Evolutionary conservation across 2,329 filamentous ascomycete genomes (phyloP), one percentile per base, ranked within the genome.

Genomic region (Aspergillus sp.): DNA sequence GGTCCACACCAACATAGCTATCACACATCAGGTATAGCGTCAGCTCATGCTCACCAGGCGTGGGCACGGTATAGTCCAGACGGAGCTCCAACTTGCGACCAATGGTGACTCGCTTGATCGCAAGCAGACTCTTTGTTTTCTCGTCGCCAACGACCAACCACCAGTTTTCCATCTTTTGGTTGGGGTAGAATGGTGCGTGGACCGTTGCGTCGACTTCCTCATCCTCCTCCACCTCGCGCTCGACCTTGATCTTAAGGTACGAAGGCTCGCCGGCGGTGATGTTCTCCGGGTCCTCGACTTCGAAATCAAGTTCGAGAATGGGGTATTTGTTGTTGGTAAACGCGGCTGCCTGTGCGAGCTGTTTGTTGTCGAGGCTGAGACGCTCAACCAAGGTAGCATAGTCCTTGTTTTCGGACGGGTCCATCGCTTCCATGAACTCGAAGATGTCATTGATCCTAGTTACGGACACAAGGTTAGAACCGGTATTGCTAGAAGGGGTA

Each of bases 351-450:
- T 97, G 87, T 8, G 85, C 86, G 53, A 99, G 82, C 73, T 99
- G 92, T 56, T 82, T 84, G 73, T 96, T 91, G 54, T 87, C 87
- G 42, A 99, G 82, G 7, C 87, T 87, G 40, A 99, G 83, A 3
- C 86, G 85, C 70, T 91, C 88, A 63, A 98, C 83, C 33, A 99
- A 82, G 33, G 84, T 82, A 47, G 83, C 83, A 73, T 96, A 93
- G 62, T 96, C 83, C 41, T 89, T 80, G 73, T 97, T 96, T 75
- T 96, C 93, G 2, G 91, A 89, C 2, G 93, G 93, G 72, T 96
- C 95, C 93, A 99, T 99, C 62, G 91, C 90, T 66, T 98, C 93
- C 89, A 98, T 97, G 79, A 99, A 98, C 71, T 96, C 93, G 68
- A 96, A 93, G 64, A 99, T 88, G 68, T 98, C 93, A 68, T 91